Conservation (phyloP, 768 basidiomycete genomes). For the Hemileccinum impolitum region DNA sequence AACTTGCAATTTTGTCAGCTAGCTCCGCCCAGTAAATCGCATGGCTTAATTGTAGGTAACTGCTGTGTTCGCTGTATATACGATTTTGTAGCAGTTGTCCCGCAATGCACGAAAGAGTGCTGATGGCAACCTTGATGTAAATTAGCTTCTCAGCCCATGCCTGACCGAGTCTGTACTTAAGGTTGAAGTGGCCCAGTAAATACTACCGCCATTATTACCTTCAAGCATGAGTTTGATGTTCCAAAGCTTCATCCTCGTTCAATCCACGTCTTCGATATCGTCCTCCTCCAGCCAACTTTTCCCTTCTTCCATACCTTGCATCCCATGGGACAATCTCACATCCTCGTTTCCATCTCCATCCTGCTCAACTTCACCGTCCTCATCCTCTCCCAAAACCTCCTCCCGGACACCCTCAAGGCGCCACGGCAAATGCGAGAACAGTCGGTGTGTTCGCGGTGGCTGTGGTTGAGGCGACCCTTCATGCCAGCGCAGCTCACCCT, state of each 20-base stretch:
- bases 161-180: no score
- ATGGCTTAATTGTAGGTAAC: no score
- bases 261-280: constrained; percentile 50
- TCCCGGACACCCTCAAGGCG: constrained; percentile 23
- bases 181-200: no score
- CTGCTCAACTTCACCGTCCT: constrained; percentile 23
- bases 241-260: background rate
- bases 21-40: no score
- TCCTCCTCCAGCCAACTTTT: constrained; percentile 55
- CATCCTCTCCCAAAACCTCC: constrained; percentile 28
- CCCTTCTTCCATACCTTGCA: constrained; percentile 28
- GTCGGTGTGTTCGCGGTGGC: constrained; percentile 36
- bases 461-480: background rate
- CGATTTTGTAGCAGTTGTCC: no score
- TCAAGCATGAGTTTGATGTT: no score
- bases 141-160: no score
- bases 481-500: background rate
- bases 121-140: no score
- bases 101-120: no score
- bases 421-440: constrained; percentile 56
- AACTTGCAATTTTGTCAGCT: no score
- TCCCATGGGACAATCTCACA: constrained; percentile 26
- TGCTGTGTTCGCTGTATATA: no score
- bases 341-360: constrained; percentile 33
- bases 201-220: no score